These are phyloP conservation scores for Canavalia gladiata DNA, from an alignment of 306 rosid species.

Conservation along the genomic window DNA sequence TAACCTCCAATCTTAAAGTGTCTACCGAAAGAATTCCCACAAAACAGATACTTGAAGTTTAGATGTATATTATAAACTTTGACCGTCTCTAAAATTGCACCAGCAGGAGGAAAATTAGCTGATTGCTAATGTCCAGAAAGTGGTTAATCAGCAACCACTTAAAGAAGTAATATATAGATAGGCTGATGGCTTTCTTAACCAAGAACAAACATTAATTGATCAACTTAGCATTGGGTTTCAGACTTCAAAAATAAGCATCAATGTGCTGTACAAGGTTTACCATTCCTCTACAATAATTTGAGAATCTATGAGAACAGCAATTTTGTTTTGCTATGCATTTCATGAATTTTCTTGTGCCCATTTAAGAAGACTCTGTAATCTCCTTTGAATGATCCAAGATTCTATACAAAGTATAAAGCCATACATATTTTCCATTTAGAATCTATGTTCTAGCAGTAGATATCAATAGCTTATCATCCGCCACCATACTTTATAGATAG, in stretches of 20 bases:
- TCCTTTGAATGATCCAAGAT: conserved; percentile 9
- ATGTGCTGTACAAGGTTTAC: conserved; percentile 79
- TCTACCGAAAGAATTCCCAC: conserved; percentile 4
- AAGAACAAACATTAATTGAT: conserved; percentile 44
- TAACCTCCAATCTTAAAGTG: not conserved
- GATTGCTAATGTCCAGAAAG: not conserved
- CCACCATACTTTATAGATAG: not conserved
- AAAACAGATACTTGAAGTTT: conserved; percentile 27
- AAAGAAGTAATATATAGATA: not conserved
- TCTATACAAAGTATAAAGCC: not conserved
- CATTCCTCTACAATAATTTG: conserved; percentile 76
- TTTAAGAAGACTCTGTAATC: conserved; percentile 31
- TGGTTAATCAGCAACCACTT: not conserved
- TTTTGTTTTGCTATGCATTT: conserved; percentile 48
- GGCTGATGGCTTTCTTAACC: conserved; percentile 4
- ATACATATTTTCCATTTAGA: not conserved
- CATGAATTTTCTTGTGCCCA: conserved; percentile 5
- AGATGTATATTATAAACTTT: conserved; percentile 11
- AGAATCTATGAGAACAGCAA: conserved; percentile 74
- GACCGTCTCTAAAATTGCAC: not conserved
- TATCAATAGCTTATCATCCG: not conserved
- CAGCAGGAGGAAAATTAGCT: not conserved
- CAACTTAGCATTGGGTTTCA: conserved; percentile 77
- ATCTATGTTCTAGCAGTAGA: not conserved
- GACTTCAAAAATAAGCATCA: conserved; percentile 88